phyloP scores from a whole-genome alignment of 176 grass and related monocot species.

The Calamus simplicifolius region DNA sequence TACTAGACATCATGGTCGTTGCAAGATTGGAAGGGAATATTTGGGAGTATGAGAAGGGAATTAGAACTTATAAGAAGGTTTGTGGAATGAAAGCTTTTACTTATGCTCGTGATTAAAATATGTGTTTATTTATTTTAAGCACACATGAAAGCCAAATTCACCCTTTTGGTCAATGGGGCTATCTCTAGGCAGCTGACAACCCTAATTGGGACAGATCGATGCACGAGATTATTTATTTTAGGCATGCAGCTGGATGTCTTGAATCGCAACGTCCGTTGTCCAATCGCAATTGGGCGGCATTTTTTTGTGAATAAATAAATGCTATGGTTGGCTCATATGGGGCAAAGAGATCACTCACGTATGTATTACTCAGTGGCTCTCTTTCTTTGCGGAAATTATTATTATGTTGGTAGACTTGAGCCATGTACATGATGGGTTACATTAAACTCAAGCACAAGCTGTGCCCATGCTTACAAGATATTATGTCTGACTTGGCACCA shows the following conservation, averaged over 20 bases:
- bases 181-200: conserved; percentile 22
- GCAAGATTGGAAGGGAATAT: conserved; percentile 76
- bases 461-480: no score
- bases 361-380: no score
- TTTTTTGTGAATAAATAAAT: not conserved
- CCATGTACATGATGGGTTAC: no score
- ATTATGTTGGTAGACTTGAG: no score
- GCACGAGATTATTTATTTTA: not conserved
- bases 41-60: conserved; percentile 58
- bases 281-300: not conserved
- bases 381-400: no score
- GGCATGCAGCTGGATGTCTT: not conserved
- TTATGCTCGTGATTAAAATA: conserved; percentile 16
- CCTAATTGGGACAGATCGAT: not conserved
- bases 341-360: no score
- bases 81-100: conserved; percentile 21
- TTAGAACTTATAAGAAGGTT: conserved; percentile 32
- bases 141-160: conserved; percentile 11
- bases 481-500: no score
- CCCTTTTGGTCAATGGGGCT: conserved; percentile 33
- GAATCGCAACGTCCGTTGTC: not conserved
- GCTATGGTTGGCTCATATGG: no score
- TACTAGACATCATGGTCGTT: conserved; percentile 44
- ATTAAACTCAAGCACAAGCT: no score
- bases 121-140: no score